Evolutionary conservation across 1,284 basidiomycete species (phyloP).

Genomic region (Cutaneotrichosporon daszewskae): DNA sequence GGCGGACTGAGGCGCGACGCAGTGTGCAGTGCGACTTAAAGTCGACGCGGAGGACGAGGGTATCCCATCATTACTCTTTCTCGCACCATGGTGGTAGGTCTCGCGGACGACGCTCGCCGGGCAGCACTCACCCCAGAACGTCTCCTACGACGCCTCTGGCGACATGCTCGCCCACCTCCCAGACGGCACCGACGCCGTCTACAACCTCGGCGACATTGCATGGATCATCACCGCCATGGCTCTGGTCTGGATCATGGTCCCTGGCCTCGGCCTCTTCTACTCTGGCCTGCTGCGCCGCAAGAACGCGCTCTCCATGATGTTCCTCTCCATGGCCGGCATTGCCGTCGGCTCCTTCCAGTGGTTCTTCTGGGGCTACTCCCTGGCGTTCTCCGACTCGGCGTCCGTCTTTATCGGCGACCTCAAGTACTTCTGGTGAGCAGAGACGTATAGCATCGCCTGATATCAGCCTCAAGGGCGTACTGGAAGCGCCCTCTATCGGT

Average conservation of each 20-base stretch:
- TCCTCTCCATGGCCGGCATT: conserved; percentile 69
- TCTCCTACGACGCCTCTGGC: conserved; percentile 36
- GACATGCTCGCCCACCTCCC: conserved; percentile 44
- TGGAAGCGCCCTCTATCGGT: conserved; percentile 66
- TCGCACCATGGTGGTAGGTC: neutral
- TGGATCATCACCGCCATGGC: conserved; percentile 42
- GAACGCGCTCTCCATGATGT: conserved; percentile 90
- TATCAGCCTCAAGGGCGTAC: conserved; percentile 69
- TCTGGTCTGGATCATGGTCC: conserved; percentile 60
- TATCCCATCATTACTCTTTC: too few species aligned
- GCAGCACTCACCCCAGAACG: conserved; percentile 24
- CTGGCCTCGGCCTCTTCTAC: conserved; percentile 74
- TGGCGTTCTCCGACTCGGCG: conserved; percentile 50
- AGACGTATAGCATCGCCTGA: neutral
- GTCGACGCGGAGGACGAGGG: too few species aligned
- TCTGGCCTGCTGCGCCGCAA: conserved; percentile 75
- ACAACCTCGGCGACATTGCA: conserved; percentile 54
- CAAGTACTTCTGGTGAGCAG: conserved; percentile 5
- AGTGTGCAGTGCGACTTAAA: too few species aligned
- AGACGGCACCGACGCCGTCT: conserved; percentile 44
- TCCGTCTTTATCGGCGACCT: conserved; percentile 13
- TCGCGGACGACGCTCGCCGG: too few species aligned
- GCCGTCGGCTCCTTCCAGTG: conserved; percentile 59
- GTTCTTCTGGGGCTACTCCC: conserved; percentile 51
- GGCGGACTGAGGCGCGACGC: too few species aligned